A percentile compares a stretch with the other conserved stretches of the same genome.
Evolutionary conservation across 148 eudicot species (phyloP).

Genomic region (Nepenthes gracilis): DNA sequence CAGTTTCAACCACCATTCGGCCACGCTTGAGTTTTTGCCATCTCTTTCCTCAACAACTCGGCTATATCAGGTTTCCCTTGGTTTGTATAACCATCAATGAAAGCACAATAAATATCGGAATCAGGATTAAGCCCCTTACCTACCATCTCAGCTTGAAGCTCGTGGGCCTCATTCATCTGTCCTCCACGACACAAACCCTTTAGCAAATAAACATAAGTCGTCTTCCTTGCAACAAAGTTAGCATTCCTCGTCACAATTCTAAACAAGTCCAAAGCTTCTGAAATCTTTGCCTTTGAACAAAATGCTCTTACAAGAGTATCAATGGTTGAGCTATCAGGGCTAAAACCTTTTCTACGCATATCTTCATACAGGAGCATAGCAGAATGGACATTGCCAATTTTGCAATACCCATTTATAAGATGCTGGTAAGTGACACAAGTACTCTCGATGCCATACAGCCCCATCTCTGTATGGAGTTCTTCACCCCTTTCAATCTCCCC

Average conservation of each 20-base stretch:
- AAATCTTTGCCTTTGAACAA: slow-evolving; percentile 27
- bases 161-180: slow-evolving; percentile 46
- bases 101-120: slow-evolving; percentile 36
- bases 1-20: not conserved
- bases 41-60: slow-evolving; percentile 41
- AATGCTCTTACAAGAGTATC: slow-evolving; percentile 38
- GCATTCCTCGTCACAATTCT: slow-evolving; percentile 22
- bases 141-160: slow-evolving; percentile 75
- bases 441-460: slow-evolving; percentile 33
- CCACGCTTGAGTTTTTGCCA: slow-evolving; percentile 14
- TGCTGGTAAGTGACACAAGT: slow-evolving; percentile 55
- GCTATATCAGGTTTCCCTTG: slow-evolving; percentile 48
- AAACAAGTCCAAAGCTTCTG: slow-evolving; percentile 40
- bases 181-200: slow-evolving; percentile 55
- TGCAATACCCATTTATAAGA: slow-evolving; percentile 66
- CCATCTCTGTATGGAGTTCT: slow-evolving; percentile 55
- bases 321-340: slow-evolving; percentile 30
- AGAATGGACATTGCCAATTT: slow-evolving; percentile 44
- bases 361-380: slow-evolving; percentile 42
- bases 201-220: slow-evolving; percentile 43
- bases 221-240: slow-evolving; percentile 26
- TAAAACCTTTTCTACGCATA: slow-evolving; percentile 51
- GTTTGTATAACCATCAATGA: slow-evolving; percentile 47
- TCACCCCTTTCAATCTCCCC: slow-evolving; percentile 52
- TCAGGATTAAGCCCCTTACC: slow-evolving; percentile 54